A percentile compares a stretch with the other conserved stretches of the same genome.
Conservation (phyloP, 2,329 filamentous ascomycete genomes). For the Aspergillus sp. region DNA sequence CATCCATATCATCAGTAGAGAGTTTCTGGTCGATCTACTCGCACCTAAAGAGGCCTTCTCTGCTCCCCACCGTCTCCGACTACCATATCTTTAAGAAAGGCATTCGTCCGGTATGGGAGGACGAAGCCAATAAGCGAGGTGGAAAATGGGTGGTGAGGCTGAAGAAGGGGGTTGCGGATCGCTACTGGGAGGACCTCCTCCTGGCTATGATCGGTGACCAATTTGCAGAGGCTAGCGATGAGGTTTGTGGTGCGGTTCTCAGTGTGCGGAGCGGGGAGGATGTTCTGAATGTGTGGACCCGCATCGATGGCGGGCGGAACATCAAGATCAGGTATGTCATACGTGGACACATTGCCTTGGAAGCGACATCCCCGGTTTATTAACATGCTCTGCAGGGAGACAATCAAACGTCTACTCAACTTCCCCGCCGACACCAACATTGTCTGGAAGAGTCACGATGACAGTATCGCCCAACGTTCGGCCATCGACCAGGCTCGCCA, state of each 20-base stretch:
- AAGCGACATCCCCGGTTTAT: not conserved
- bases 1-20: constrained; percentile 77
- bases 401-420: constrained; percentile 83
- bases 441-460: constrained; percentile 94
- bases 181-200: constrained; percentile 94
- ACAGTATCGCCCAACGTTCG: constrained; percentile 87
- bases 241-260: constrained; percentile 91
- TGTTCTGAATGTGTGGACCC: constrained; percentile 96
- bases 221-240: constrained; percentile 87
- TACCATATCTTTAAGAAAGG: constrained; percentile 98
- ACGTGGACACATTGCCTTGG: not conserved
- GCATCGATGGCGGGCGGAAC: constrained; percentile 87
- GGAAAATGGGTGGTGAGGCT: constrained; percentile 97
- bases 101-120: constrained; percentile 96
- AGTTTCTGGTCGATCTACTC: constrained; percentile 89
- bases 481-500: constrained; percentile 89
- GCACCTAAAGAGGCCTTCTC: constrained; percentile 86
- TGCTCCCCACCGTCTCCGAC: constrained; percentile 87
- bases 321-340: constrained; percentile 84
- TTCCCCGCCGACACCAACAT: constrained; percentile 88
- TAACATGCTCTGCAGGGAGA: constrained; percentile 64
- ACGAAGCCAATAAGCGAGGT: constrained; percentile 92
- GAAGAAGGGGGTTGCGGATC: constrained; percentile 95
- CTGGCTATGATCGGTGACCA: constrained; percentile 91
- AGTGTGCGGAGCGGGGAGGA: constrained; percentile 95